Conservation (phyloP, 192 early-diverging fungal genomes). For the Linnemannia schmuckeri region DNA sequence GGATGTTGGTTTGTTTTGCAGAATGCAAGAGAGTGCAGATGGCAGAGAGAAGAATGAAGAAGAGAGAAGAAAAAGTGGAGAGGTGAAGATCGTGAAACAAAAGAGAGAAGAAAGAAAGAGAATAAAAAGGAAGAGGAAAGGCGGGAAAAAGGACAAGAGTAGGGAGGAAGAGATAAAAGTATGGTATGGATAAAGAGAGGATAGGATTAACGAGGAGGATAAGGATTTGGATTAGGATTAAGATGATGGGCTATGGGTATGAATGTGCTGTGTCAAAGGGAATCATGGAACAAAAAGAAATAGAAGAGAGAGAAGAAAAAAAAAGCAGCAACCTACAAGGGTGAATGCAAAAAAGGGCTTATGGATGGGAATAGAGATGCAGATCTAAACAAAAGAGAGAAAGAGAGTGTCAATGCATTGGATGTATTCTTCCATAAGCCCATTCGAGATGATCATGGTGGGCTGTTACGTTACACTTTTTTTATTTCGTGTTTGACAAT, state of each 20-base stretch:
- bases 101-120: neutral
- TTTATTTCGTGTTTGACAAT: too few species aligned
- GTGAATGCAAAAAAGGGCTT: neutral
- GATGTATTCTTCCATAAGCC: too few species aligned
- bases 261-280: neutral
- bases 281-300: neutral
- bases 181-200: neutral
- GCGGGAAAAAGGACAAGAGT: neutral
- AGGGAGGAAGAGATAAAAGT: neutral
- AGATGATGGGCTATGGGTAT: neutral
- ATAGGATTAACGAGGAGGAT: neutral
- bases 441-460: too few species aligned
- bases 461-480: too few species aligned
- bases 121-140: neutral
- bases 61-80: neutral
- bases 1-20: neutral
- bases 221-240: neutral
- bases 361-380: neutral
- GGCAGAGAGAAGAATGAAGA: neutral
- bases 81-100: neutral
- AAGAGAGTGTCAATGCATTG: too few species aligned
- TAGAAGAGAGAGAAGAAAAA: neutral
- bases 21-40: neutral
- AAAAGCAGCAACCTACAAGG: neutral
- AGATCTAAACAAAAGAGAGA: neutral